A percentile compares a stretch with the other conserved stretches of the same genome.
Evolutionary conservation across 1,139 yeast species (phyloP).

Genomic region (Candida labiduridarum): DNA sequence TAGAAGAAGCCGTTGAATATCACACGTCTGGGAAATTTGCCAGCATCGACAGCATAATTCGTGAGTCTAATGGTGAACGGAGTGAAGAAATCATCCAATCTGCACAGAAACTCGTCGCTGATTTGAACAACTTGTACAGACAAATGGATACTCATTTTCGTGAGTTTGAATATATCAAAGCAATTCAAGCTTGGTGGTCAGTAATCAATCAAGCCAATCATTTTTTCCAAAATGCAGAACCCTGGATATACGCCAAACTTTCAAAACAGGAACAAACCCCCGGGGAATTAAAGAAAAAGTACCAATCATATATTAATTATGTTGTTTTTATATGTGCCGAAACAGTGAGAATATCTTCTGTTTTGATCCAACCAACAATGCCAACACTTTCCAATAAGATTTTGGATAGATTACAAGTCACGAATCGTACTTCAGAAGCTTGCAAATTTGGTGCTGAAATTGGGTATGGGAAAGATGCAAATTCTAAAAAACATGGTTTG

Average conservation of each 20-base stretch:
- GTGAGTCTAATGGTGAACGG: neutral
- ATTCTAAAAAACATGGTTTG: conserved; percentile 22
- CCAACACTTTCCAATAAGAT: conserved; percentile 62
- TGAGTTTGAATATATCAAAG: conserved; percentile 58
- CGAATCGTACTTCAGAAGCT: conserved; percentile 39
- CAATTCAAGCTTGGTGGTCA: conserved; percentile 64
- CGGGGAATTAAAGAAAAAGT: conserved; percentile 16
- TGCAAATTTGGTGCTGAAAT: conserved; percentile 50
- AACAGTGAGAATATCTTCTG: conserved; percentile 64
- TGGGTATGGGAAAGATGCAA: conserved; percentile 47
- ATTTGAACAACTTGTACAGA: conserved; percentile 23
- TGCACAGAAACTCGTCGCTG: conserved; percentile 21
- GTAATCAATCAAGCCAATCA: conserved; percentile 64
- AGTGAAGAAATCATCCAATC: conserved; percentile 19
- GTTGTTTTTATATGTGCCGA: conserved; percentile 72
- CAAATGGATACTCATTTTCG: conserved; percentile 46
- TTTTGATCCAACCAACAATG: conserved; percentile 70
- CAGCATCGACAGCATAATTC: conserved; percentile 27
- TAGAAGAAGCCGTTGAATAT: conserved; percentile 45
- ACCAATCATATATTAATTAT: conserved; percentile 43
- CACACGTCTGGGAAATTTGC: conserved; percentile 23
- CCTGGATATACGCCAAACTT: conserved; percentile 51
- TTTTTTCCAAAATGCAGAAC: conserved; percentile 59
- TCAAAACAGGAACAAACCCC: conserved; percentile 32
- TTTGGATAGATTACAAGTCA: conserved; percentile 67